phyloP scores from a whole-genome alignment of 129 eudicot species.

The Apium graveolens region DNA sequence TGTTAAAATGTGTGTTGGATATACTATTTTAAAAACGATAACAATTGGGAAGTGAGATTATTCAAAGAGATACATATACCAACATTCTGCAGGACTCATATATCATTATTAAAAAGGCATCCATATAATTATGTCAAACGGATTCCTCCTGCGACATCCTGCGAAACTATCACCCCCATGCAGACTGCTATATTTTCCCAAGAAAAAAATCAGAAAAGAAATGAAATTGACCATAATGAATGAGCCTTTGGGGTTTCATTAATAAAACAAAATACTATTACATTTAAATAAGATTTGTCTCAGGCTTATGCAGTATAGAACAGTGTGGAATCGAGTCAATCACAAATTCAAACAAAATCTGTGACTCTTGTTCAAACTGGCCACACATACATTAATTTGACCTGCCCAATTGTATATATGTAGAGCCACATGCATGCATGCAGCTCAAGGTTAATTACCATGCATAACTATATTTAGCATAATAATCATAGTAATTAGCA shows the following conservation, averaged over 20 bases:
- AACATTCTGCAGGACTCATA: neutral
- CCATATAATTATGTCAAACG: neutral
- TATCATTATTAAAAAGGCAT: neutral
- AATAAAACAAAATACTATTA: neutral
- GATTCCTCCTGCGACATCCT: neutral
- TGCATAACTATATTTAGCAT: too few species aligned
- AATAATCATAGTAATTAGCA: too few species aligned
- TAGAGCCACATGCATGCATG: neutral
- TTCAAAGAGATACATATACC: too few species aligned
- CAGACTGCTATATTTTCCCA: neutral
- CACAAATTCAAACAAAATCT: neutral
- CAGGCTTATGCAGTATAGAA: neutral
- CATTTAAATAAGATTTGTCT: neutral
- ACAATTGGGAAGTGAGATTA: too few species aligned
- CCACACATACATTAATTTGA: neutral
- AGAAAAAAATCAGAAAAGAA: neutral
- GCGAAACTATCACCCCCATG: neutral
- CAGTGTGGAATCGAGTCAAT: neutral
- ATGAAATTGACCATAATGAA: neutral
- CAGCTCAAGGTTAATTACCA: neutral
- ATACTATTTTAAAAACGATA: too few species aligned
- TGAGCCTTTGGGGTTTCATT: neutral
- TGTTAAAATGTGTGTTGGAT: too few species aligned
- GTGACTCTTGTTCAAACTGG: neutral
- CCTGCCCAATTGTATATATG: neutral